Evolutionary conservation across 225 moss, liverwort and hornwort genomes (phyloP).

Genomic region (Antitrichia curtipendula): DNA sequence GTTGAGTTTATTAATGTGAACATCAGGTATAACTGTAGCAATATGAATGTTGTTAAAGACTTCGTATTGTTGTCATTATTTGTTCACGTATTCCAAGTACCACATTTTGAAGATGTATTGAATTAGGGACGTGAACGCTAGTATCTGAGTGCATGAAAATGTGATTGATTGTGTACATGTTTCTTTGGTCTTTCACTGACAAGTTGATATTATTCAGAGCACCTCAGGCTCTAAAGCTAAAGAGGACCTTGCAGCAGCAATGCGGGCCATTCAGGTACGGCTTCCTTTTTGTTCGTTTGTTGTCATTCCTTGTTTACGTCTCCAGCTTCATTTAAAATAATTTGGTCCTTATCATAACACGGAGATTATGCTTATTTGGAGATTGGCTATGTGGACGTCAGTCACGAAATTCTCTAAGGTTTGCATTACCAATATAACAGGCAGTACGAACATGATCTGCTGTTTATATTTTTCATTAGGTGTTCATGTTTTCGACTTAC

Average conservation of each 20-base stretch:
- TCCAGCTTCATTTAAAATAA: neutral
- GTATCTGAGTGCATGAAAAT: neutral
- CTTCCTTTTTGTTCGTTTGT: neutral
- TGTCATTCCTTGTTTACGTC: neutral
- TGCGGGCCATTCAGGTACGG: constrained; percentile 86
- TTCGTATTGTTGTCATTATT: neutral
- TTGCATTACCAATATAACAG: neutral
- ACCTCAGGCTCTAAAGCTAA: constrained; percentile 98
- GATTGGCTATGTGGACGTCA: neutral
- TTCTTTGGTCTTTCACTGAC: neutral
- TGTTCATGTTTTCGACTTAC: neutral
- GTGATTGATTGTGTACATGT: neutral
- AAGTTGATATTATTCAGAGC: constrained; percentile 47
- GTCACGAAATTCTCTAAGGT: neutral
- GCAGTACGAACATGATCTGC: neutral
- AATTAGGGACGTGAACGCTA: neutral
- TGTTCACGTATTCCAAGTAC: neutral
- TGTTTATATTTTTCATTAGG: neutral
- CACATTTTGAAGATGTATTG: neutral
- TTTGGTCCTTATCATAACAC: neutral
- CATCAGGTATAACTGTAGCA: neutral
- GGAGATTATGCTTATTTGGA: neutral
- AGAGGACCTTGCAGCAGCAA: constrained; percentile 97
- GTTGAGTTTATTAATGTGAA: neutral
- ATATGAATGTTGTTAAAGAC: neutral